Base-by-base conservation (phyloP, 176 grass and related monocot species). In the Juncus effusus region DNA sequence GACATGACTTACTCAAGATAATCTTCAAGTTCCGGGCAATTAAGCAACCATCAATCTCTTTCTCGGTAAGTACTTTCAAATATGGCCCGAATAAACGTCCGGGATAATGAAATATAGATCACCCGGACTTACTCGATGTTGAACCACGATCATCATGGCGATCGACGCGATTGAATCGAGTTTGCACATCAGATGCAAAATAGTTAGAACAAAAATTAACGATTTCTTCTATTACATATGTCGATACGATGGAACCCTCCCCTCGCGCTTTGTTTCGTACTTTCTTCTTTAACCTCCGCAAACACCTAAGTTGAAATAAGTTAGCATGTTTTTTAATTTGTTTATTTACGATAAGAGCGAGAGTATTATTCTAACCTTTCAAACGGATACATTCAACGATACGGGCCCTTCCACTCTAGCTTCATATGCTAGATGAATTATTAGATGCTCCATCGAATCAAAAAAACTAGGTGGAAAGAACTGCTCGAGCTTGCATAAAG, bases 391-490 rank as follows among this genome's bases (percentile, higher is more conserved):
- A 80, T 80, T 60, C 62, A 77, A 14, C 2, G 19, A 11, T 3
- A 77, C 13, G 10, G 62, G 63, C 3, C 75, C 75, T 16, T 28
- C 62, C 12, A 75, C 39, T 61, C 37, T 35, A 61, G 57, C 72
- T 51, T 75, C 57, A 62, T 68, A 77, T 13, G 75, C 35, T 13
- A 70, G 4, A 14, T 78, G 75, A 3, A 78, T 36, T 7, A 49
- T 5, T 14, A 78, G 51, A 58, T 78, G 64, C 54, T 78, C 75
- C 75, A 78, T 70, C 5, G 40, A 65, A 38, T 78, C 64, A 51
- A 78, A 78, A 78, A 70, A 78, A 13, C 54, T 54, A 7, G 64
- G 75, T 13, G 64, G 75, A 6, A 77, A 67, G 3, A 61, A 36
- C 35, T 58, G 15, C 37, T 77, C 62, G 9, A 68, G 19, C 16